Conservation (phyloP, 2,329 filamentous ascomycete species). For the Cryphonectria naterciae region DNA sequence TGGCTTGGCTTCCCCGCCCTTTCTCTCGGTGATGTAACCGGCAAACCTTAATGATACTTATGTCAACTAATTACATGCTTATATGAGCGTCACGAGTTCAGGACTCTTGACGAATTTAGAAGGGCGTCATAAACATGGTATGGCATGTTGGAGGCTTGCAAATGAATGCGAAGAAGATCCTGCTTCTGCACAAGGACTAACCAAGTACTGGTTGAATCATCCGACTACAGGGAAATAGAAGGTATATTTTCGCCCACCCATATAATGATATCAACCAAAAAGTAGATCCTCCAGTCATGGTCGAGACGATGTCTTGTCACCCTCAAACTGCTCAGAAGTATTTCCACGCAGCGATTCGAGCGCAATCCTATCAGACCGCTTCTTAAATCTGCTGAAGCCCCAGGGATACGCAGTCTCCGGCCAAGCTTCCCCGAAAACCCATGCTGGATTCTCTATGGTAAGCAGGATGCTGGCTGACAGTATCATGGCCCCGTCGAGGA, state of each 20-base stretch:
- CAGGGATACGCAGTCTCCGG: slow-evolving; percentile 2
- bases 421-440: slow-evolving; percentile 6
- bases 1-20: slow-evolving; percentile 2
- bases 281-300: neutral
- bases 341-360: slow-evolving; percentile 7
- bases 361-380: slow-evolving; percentile 6
- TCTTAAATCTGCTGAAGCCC: neutral
- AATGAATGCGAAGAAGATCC: neutral
- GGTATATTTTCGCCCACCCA: neutral
- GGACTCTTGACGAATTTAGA: neutral
- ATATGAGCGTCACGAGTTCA: neutral
- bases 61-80: neutral
- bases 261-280: too few relatives aligned
- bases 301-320: neutral
- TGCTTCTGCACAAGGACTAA: neutral
- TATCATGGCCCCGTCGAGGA: slow-evolving; percentile 50
- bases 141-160: neutral
- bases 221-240: neutral
- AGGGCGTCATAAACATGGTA: neutral
- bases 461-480: slow-evolving; percentile 44
- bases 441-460: slow-evolving; percentile 17
- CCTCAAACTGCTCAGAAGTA: neutral
- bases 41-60: neutral
- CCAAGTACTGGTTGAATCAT: neutral
- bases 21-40: neutral